Base-by-base conservation (phyloP, 257 asterid species). In the Sherardia arvensis region DNA sequence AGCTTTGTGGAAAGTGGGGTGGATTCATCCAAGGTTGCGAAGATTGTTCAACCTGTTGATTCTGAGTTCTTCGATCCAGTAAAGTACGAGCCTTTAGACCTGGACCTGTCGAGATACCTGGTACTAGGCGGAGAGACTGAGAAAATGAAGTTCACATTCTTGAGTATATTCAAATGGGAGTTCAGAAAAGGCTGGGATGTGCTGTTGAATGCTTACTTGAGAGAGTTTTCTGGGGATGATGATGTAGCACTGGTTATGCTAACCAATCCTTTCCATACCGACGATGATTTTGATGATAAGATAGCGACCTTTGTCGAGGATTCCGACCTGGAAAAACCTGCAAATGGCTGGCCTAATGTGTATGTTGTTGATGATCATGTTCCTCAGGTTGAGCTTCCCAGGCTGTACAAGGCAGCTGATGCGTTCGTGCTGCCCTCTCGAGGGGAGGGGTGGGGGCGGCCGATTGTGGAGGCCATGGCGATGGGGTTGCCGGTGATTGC, bases 361-460 rank as follows among this genome's bases (percentile, higher is more conserved):
- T 87, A 82, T 74, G 95, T 91, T 45, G 77, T 87, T 22, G 79
- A 81, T 65, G 69, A 64, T 14, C 97, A 87, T 30, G 66, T 91
- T 67, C 75, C 95, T 45, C 97, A 87, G 74, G 80, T 85, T 51
- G 87, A 85, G 75, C 71, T 91, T 18, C 97, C 97, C 0, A 71
- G 80, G 40, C 43, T 91, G 51, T 85, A 82, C 56, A 76, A 56
- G 73, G 93, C 87, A 5, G 89, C 85, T 22, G 66, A 84, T 72
- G 93, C 82, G 1, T 85, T 87, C 56, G 89, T 87, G 33, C 66
- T 87, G 58, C 93, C 97, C 2, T 77, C 95, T 33, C 79, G 96
- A 83, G 98, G 98, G 9, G 96, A 91, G 70, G 96, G 98, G 8
- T 91, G 96, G 98, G 96, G 98, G 27, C 78, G 96, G 34, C 96